phyloP scores from a whole-genome alignment of 768 basidiomycete genomes.

The Boletus insuetus region DNA sequence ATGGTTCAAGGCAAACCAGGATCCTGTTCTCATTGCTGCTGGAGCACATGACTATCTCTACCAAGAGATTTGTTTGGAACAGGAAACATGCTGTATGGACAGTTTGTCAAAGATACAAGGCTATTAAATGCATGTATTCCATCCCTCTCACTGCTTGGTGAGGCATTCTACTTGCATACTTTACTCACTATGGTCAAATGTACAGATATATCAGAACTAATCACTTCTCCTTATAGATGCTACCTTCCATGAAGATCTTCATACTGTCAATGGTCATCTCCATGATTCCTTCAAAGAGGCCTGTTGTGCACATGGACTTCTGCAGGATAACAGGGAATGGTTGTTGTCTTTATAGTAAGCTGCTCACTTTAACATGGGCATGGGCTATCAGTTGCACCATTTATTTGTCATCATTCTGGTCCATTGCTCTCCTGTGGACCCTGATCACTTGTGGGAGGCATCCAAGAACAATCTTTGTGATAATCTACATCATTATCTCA shows the following conservation, averaged over 20 bases:
- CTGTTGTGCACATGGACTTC: slow-evolving; percentile 40
- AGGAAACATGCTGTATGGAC: slow-evolving; percentile 24
- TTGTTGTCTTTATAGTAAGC: slow-evolving; percentile 41
- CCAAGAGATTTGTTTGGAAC: slow-evolving; percentile 29
- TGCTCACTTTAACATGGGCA: background rate
- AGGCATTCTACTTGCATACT: slow-evolving; percentile 39
- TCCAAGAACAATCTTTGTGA: slow-evolving; percentile 4
- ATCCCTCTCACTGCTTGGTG: slow-evolving; percentile 26
- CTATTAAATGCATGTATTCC: slow-evolving; percentile 12
- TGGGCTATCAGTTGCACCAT: background rate
- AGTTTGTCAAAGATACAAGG: slow-evolving; percentile 24
- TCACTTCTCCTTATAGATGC: background rate
- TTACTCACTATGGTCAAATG: slow-evolving; percentile 37
- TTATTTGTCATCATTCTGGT: background rate
- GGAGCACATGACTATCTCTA: slow-evolving; percentile 21
- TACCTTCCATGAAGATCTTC: slow-evolving; percentile 4
- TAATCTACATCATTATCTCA: background rate
- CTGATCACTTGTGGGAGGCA: slow-evolving; percentile 12
- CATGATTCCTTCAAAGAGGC: slow-evolving; percentile 38
- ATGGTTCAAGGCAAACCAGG: background rate
- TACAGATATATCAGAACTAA: background rate
- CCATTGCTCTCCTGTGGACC: slow-evolving; percentile 24
- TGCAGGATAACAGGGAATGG: slow-evolving; percentile 51
- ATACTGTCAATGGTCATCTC: slow-evolving; percentile 2
- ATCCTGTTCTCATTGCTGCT: background rate